A percentile compares a stretch with the other conserved stretches of the same genome.
phyloP scores from a whole-genome alignment of 768 basidiomycete species.

The Clitopilus hobsonii region DNA sequence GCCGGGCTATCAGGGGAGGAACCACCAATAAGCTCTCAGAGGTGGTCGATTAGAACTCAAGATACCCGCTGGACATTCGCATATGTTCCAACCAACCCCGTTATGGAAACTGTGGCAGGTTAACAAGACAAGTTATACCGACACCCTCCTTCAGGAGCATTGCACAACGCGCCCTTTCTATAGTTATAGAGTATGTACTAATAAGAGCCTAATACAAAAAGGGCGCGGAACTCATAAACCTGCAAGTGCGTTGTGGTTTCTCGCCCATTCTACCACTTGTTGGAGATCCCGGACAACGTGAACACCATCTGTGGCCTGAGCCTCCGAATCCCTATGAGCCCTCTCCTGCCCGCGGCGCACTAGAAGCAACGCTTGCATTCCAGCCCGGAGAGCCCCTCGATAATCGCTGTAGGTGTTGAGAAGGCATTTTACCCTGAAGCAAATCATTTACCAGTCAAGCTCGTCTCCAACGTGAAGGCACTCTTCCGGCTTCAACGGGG shows the following conservation, averaged over 20 bases:
- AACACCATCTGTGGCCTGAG: background rate
- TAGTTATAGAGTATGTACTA: too few relatives aligned
- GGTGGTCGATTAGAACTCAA: background rate
- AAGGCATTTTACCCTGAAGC: background rate
- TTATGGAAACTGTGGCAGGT: too few relatives aligned
- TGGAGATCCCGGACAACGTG: constrained; percentile 8
- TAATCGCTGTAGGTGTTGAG: constrained; percentile 11
- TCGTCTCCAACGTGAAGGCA: constrained; percentile 78
- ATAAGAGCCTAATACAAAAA: too few relatives aligned
- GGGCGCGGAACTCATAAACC: too few relatives aligned
- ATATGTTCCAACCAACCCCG: too few relatives aligned
- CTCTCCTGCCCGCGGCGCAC: constrained; percentile 8
- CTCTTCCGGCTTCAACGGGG: constrained; percentile 30
- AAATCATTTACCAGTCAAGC: constrained; percentile 46
- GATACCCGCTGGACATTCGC: too few relatives aligned
- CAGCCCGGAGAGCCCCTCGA: constrained; percentile 13
- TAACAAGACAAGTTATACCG: too few relatives aligned
- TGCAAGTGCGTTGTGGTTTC: constrained; percentile 2
- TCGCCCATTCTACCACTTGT: constrained; percentile 13
- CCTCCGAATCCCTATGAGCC: constrained; percentile 8
- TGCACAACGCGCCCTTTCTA: too few relatives aligned
- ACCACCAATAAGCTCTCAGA: background rate
- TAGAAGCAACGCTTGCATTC: constrained; percentile 17
- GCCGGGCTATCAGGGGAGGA: background rate
- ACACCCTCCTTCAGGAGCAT: too few relatives aligned